Evolutionary conservation across 2,329 filamentous ascomycete species (phyloP).

Genomic region (Claviceps sp.): DNA sequence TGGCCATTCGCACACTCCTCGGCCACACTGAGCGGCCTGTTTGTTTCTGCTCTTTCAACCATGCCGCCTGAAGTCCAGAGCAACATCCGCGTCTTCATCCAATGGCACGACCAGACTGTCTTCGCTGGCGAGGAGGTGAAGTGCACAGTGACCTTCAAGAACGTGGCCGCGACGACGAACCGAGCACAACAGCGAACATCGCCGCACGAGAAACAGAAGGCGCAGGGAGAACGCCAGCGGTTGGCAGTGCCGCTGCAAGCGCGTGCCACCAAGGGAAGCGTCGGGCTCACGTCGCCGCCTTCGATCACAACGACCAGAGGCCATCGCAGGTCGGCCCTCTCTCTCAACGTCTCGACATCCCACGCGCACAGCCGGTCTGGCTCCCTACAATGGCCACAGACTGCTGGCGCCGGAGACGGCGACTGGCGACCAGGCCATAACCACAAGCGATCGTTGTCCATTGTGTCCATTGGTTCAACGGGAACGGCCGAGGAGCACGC

Average conservation of each 20-base stretch:
- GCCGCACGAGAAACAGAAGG: slow-evolving; percentile 12
- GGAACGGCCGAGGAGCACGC: slow-evolving; percentile 33
- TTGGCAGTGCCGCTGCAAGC: slow-evolving; percentile 29
- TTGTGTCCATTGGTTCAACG: slow-evolving; percentile 59
- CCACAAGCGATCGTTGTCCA: slow-evolving; percentile 68
- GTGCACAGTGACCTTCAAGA: slow-evolving; percentile 94
- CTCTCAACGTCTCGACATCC: slow-evolving; percentile 40
- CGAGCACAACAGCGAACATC: slow-evolving; percentile 16
- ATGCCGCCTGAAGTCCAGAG: slow-evolving; percentile 37
- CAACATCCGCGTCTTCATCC: slow-evolving; percentile 90
- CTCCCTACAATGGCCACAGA: slow-evolving; percentile 33
- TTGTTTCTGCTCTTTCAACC: slow-evolving; percentile 11
- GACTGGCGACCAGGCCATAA: slow-evolving; percentile 33
- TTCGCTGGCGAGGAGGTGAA: slow-evolving; percentile 94
- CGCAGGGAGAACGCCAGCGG: slow-evolving; percentile 20
- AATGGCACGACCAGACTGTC: slow-evolving; percentile 86
- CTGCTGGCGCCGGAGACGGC: slow-evolving; percentile 15
- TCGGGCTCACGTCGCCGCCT: slow-evolving; percentile 32
- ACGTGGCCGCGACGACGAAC: slow-evolving; percentile 43
- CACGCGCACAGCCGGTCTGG: slow-evolving; percentile 31
- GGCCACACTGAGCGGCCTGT: slow-evolving; percentile 17
- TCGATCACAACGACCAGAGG: slow-evolving; percentile 30
- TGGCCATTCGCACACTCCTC: slow-evolving; percentile 14
- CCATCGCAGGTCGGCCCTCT: slow-evolving; percentile 52
- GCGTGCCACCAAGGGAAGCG: slow-evolving; percentile 26